A percentile compares a stretch with the other conserved stretches of the same genome.
phyloP scores from a whole-genome alignment of 2,329 filamentous ascomycete species.

The Pleochaeta shiraiana region DNA sequence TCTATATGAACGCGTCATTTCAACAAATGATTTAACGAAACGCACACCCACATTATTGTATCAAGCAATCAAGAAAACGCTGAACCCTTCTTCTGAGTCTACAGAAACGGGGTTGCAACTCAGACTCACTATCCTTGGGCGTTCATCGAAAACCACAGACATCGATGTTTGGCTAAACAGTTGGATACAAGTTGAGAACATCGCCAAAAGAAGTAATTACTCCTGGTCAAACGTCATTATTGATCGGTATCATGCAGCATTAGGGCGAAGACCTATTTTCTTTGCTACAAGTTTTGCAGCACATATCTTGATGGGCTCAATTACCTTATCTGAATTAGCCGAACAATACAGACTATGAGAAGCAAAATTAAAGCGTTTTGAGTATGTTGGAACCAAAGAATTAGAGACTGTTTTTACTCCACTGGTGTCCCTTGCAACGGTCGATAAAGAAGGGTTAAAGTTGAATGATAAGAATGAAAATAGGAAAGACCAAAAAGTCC shows the following conservation, averaged over 20 bases:
- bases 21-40: not conserved
- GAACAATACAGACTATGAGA: not conserved
- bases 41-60: not conserved
- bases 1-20: not conserved
- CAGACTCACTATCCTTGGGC: not conserved
- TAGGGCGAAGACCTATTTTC: not conserved
- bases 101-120: not conserved
- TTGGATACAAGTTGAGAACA: not conserved
- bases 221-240: not conserved
- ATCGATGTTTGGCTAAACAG: constrained; percentile 1
- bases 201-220: not conserved
- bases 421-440: not conserved
- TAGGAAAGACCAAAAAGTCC: not conserved
- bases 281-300: constrained; percentile 3
- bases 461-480: not conserved
- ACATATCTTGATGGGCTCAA: not conserved
- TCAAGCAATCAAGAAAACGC: not conserved
- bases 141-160: not conserved
- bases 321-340: not conserved
- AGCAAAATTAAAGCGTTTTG: not conserved
- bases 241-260: not conserved
- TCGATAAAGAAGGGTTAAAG: not conserved
- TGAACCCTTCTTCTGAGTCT: not conserved
- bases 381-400: not conserved
- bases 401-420: not conserved